These are phyloP conservation scores for barley (Hordeum vulgare) DNA, from an alignment of 176 grass and related monocot species.

Conservation along the genomic window MorexV3_pseudomolecules_assembly NC_058519.1:17157445-17157944, in stretches of 20 bases:
- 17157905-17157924: constrained; percentile 49
- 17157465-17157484: constrained; percentile 47
- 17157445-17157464: constrained; percentile 57
- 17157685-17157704: constrained; percentile 44
- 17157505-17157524: constrained; percentile 45
- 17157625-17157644: constrained; percentile 24
- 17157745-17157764: constrained; percentile 38
- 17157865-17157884: constrained; percentile 41
- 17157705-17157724: constrained; percentile 47
- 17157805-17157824: constrained; percentile 47
- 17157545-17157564: neutral
- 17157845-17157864: constrained; percentile 28
- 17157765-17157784: constrained; percentile 46
- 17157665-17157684: constrained; percentile 52
- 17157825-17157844: constrained; percentile 33
- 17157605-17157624: constrained; percentile 27
- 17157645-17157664: constrained; percentile 56
- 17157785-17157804: constrained; percentile 56
- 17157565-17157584: neutral
- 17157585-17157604: constrained; percentile 34
- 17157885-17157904: constrained; percentile 53
- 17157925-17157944: constrained; percentile 44
- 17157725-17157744: constrained; percentile 25
- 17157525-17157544: neutral
- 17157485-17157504: constrained; percentile 58